Evolutionary conservation across 139 green algal species (phyloP).

Genomic region (Closterium sp.): DNA sequence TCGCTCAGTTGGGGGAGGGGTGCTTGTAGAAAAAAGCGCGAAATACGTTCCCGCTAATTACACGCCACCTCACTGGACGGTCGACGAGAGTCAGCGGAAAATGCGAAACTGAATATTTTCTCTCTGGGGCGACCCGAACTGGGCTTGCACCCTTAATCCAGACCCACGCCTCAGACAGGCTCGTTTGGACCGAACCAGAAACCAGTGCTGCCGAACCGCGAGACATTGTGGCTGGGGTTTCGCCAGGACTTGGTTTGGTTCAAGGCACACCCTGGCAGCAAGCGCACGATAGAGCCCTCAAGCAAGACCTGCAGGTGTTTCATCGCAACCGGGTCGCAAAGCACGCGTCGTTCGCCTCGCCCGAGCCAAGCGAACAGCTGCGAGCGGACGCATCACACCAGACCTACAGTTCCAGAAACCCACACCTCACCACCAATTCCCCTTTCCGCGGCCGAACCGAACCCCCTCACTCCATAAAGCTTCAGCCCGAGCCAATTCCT

Average conservation of each 20-base stretch:
- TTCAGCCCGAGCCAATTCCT: not conserved
- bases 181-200: not conserved
- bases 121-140: not conserved
- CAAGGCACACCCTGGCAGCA: not conserved
- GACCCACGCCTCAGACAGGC: not conserved
- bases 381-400: too few species aligned
- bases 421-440: not conserved
- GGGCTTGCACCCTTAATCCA: too few species aligned
- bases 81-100: not conserved
- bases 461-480: not conserved
- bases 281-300: not conserved
- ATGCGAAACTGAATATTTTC: not conserved
- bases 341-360: too few species aligned
- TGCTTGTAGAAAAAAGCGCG: not conserved
- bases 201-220: not conserved
- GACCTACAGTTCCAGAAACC: too few species aligned
- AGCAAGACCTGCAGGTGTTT: not conserved
- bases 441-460: not conserved
- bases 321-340: not conserved
- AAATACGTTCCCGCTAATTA: not conserved
- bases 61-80: not conserved
- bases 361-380: too few species aligned
- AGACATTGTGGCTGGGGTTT: too few species aligned
- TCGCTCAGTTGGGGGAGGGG: not conserved
- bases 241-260: not conserved